Conservation (phyloP, 2,329 filamentous ascomycete genomes). For the Penicillium digitatum region DNA sequence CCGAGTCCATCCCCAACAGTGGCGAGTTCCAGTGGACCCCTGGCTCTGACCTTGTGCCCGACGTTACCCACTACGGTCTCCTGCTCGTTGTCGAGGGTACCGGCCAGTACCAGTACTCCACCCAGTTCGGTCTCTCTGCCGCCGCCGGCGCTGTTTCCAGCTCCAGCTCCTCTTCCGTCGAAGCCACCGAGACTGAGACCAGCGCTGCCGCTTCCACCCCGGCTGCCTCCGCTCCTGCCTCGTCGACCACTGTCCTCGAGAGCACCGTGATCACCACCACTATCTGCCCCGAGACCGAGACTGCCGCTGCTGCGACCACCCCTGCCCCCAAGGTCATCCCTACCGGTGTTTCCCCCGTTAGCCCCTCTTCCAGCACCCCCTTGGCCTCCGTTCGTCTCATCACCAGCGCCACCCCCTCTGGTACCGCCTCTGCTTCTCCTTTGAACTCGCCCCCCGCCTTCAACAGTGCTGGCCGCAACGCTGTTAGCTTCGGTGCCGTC, state of each 20-base stretch:
- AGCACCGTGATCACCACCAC: constrained; percentile 22
- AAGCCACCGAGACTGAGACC: constrained; percentile 15
- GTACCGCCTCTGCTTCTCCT: constrained; percentile 10
- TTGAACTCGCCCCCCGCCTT: constrained; percentile 15
- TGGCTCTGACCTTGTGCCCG: constrained; percentile 45
- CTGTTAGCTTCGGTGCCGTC: constrained; percentile 34
- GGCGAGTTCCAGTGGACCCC: constrained; percentile 57
- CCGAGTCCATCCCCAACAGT: constrained; percentile 53
- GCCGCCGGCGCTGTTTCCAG: constrained; percentile 12
- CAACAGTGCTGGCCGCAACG: constrained; percentile 33
- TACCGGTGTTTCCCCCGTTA: constrained; percentile 10
- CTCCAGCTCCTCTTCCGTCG: constrained; percentile 4
- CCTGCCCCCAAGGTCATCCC: constrained; percentile 4
- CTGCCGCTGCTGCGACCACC: constrained; percentile 10
- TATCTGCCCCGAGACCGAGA: constrained; percentile 22
- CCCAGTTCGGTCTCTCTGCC: constrained; percentile 57
- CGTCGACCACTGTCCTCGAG: constrained; percentile 10
- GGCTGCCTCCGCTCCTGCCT: neutral
- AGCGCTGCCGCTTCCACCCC: neutral
- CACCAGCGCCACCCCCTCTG: constrained; percentile 1
- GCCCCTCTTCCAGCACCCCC: constrained; percentile 2
- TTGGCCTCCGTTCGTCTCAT: constrained; percentile 3
- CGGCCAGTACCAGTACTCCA: constrained; percentile 59
- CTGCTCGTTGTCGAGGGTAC: constrained; percentile 58
- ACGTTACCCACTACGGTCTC: constrained; percentile 56